Evolutionary conservation across 352 stramenopile species (phyloP), one percentile per base, ranked within the genome.

Genomic region (Phytophthora rubi): DNA sequence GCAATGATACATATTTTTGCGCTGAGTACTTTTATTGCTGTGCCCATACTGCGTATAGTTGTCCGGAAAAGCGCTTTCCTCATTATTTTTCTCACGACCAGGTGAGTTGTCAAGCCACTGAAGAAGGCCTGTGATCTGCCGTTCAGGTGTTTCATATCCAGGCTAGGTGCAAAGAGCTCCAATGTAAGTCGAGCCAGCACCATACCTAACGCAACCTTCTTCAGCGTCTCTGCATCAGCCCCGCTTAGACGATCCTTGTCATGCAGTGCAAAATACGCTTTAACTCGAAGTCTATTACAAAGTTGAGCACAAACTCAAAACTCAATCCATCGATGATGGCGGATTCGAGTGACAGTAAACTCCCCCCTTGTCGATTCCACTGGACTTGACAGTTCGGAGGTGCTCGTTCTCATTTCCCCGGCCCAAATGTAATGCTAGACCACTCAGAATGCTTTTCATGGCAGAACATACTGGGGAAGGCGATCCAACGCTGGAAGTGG

Each of bases 251-350:
- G 55, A 16, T 87, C 70, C 47, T 90, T 86, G 53, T 81, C 88
- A 52, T 92, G 75, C 12, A 80, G 28, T 12, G 79, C 71, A 21
- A 91, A 75, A 37, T 91, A 94, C 18, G 72, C 74, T 45, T 93
- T 58, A 94, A 77, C 51, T 93, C 87, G 55, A 94, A 94, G 28
- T 94, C 83, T 60, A 93, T 82, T 23, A 85, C 82, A 53, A 94
- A 93, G 58, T 78, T 80, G 10, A 94, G 76, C 30, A 93, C 32
- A 1, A 90, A 56, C 30, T 91, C 81, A 28, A 88, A 91, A 37
- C 72, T 85, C n/a, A 92, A 68, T 7, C 79, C 81, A 75, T 69
- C 51, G 58, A 56, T 33, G 59, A 60, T 55, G 65, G 52, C 51
- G 62, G 44, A 12, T 68, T 69, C 13, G 52, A 71, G 33, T 76